Conservation (phyloP, 2,329 filamentous ascomycete genomes). For the Stenocarpella maydis region DNA sequence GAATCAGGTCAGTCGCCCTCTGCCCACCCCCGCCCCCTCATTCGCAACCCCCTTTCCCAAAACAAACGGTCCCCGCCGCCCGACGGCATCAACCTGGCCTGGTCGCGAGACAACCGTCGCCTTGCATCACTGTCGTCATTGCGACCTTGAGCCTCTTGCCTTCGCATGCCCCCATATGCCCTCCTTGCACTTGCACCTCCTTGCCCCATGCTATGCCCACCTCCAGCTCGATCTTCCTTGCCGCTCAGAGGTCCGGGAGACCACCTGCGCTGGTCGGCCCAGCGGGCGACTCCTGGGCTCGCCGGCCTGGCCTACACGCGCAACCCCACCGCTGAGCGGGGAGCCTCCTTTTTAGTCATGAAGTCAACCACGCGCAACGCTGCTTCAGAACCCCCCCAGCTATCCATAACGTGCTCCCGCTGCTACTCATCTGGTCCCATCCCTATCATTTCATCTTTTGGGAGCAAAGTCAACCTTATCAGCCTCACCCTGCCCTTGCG, state of each 20-base stretch:
- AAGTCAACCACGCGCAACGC: conserved; percentile 43
- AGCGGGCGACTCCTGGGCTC: conserved; percentile 31
- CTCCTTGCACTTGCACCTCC: conserved; percentile 17
- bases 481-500: conserved; percentile 23
- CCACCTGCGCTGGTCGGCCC: conserved; percentile 23
- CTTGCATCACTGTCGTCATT: conserved; percentile 36
- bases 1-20: conserved; percentile 34
- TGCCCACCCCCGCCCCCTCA: not conserved
- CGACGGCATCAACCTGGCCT: conserved; percentile 24
- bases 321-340: conserved; percentile 43
- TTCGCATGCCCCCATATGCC: conserved; percentile 13
- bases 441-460: conserved; percentile 39
- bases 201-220: conserved; percentile 1
- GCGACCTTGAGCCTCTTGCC: conserved; percentile 19
- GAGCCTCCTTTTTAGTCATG: conserved; percentile 42
- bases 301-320: conserved; percentile 39
- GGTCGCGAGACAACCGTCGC: conserved; percentile 32
- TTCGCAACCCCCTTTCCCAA: conserved; percentile 27
- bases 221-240: conserved; percentile 5
- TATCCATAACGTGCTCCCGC: conserved; percentile 37
- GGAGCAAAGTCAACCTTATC: conserved; percentile 31
- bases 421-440: conserved; percentile 37
- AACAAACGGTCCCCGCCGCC: conserved; percentile 31
- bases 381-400: conserved; percentile 27
- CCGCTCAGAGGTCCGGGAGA: not conserved